Evolutionary conservation across 164 flowering plant genomes (phyloP), one percentile per base, ranked within the genome.

Genomic region (Paratinospora sagittata): DNA sequence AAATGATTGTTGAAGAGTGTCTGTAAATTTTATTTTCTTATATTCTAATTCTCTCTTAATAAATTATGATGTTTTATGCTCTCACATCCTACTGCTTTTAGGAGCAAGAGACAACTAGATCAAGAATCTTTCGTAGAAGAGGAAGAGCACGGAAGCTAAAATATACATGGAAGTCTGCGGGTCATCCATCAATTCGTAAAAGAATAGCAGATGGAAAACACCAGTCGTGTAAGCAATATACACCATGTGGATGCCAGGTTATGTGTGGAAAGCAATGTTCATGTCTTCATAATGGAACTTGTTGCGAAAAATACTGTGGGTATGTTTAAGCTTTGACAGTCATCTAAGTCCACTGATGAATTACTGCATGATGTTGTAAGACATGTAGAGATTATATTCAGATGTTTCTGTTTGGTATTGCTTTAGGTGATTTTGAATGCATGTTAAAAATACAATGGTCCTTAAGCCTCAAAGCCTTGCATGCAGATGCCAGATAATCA

Each of bases 251-350:
- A 60, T 95, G 99, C 79, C 80, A 84, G 74, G 74, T 78, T 19
- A 77, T 83, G 83, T 95, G 99, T 72, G 97, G 97, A 75, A 93
- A 96, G 80, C 81, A 93, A 60, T 96, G 99, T 78, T 74, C 99
- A 66, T 96, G 99, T 79, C 81, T 82, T 30, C 74, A 79, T 47
- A 87, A 87, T 81, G 98, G 95, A 77, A 93, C 95, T 58, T 90
- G 97, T 83, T 96, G 99, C 70, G 99, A 96, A 66, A 96, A 96
- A 81, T 96, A 96, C 72, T 96, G 99, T 73, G 99, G 99, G 99
- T 93, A 89, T 49, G 94, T 79, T 71, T 30, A 61, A 57, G 16
- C 19, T 60, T 68, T 30, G 61, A 21, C 61, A 19, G 14, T 55
- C 61, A 55, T 55, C 62, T 33, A 7, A 9, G n/a, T n/a, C n/a